These are phyloP conservation scores for Kluyveromyces aestuarii DNA, from an alignment of 805 yeast genomes.

Conservation along the genomic window DNA sequence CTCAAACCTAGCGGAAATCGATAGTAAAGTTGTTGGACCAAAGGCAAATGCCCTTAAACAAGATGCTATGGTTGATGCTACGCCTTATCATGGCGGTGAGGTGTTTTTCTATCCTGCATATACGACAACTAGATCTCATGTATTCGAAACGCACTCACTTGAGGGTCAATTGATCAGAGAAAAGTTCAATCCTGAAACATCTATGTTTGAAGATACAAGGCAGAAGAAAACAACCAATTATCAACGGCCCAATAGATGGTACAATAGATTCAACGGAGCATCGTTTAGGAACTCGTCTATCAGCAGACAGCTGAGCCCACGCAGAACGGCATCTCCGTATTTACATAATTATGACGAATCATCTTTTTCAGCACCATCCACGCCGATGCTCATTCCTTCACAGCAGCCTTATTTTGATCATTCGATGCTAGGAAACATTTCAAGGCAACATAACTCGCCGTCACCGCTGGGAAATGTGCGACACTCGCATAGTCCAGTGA, in stretches of 20 bases:
- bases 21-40: constrained; percentile 54
- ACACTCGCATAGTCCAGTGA: constrained; percentile 7
- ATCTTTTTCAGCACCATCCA: constrained; percentile 8
- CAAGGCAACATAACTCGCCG: neutral
- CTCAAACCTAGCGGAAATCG: constrained; percentile 56
- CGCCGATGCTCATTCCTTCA: constrained; percentile 6
- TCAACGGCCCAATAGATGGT: neutral
- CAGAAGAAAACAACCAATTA: constrained; percentile 2
- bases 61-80: constrained; percentile 57
- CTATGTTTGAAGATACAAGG: constrained; percentile 18
- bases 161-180: constrained; percentile 26
- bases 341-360: neutral
- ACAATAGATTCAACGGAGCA: constrained; percentile 5
- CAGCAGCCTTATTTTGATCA: constrained; percentile 3
- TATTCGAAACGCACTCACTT: constrained; percentile 44
- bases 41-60: constrained; percentile 40
- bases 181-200: constrained; percentile 25
- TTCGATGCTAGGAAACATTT: constrained; percentile 1
- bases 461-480: neutral
- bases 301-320: constrained; percentile 7
- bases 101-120: constrained; percentile 27
- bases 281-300: constrained; percentile 3
- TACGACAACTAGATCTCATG: constrained; percentile 23
- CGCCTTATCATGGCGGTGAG: constrained; percentile 26
- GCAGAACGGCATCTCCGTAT: constrained; percentile 3